A percentile compares a stretch with the other conserved stretches of the same genome.
Conservation (phyloP, 805 yeast genomes). For the Blastobotrys peoriensis region DNA sequence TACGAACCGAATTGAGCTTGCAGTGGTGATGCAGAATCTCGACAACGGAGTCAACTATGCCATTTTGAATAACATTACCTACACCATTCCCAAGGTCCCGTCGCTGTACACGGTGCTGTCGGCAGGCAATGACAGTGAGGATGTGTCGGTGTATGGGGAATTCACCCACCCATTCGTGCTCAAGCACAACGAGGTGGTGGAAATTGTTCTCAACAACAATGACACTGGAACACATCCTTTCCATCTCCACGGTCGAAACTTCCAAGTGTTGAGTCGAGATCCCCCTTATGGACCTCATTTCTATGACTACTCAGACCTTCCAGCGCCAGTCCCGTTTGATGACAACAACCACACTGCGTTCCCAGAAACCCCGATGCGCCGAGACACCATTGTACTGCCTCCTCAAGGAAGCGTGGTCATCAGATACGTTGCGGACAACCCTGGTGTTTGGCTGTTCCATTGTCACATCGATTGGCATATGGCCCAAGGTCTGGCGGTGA, state of each 20-base stretch:
- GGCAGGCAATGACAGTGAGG: constrained; percentile 43
- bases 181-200: constrained; percentile 57
- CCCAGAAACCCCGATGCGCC: constrained; percentile 58
- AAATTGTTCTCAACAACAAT: constrained; percentile 68
- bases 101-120: constrained; percentile 66
- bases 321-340: constrained; percentile 47
- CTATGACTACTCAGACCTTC: constrained; percentile 40
- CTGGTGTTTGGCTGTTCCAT: constrained; percentile 94
- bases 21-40: constrained; percentile 76
- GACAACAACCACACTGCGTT: constrained; percentile 37
- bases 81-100: constrained; percentile 76
- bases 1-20: constrained; percentile 57
- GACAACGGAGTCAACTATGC: constrained; percentile 86
- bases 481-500: constrained; percentile 76
- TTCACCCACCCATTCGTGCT: constrained; percentile 64
- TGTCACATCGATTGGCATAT: constrained; percentile 93
- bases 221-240: constrained; percentile 91
- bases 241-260: constrained; percentile 86
- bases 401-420: constrained; percentile 48
- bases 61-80: constrained; percentile 79
- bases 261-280: constrained; percentile 77
- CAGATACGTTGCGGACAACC: constrained; percentile 77
- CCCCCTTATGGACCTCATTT: constrained; percentile 29
- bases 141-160: constrained; percentile 64
- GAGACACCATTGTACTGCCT: constrained; percentile 72